phyloP scores from a whole-genome alignment of 2,329 filamentous ascomycete species.

The Colletotrichum tamarilloi region DNA sequence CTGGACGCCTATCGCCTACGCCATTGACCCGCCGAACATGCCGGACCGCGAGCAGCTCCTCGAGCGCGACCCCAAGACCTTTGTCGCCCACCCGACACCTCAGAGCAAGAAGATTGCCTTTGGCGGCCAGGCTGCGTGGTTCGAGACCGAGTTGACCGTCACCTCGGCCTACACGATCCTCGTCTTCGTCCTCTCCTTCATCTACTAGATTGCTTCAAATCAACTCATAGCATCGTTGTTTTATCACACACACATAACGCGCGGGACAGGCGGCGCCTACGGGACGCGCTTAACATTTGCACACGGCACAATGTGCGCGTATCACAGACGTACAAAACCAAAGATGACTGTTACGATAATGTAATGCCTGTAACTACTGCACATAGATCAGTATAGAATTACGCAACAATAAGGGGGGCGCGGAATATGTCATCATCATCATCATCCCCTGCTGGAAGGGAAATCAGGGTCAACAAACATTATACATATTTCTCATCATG shows the following conservation, averaged over 20 bases:
- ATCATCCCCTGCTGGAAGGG: conserved; percentile 18
- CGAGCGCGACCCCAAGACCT: conserved; percentile 64
- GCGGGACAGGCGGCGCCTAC: conserved; percentile 17
- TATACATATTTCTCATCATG: background rate
- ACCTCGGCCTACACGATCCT: conserved; percentile 61
- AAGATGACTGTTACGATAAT: conserved; percentile 36
- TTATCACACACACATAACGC: conserved; percentile 9
- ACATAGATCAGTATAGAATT: conserved; percentile 35
- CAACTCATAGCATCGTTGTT: background rate
- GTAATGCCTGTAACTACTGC: conserved; percentile 35
- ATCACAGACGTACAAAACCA: conserved; percentile 19
- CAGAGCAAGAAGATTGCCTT: conserved; percentile 66
- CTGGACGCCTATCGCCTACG: conserved; percentile 70
- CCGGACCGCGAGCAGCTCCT: conserved; percentile 69
- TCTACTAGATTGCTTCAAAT: conserved; percentile 38
- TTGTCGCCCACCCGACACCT: conserved; percentile 62
- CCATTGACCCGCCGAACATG: conserved; percentile 68
- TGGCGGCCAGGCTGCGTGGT: conserved; percentile 64
- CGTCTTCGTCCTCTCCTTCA: conserved; percentile 58
- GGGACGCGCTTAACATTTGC: conserved; percentile 7
- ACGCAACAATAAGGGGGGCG: conserved; percentile 6
- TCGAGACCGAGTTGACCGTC: conserved; percentile 65
- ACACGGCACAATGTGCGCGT: conserved; percentile 1
- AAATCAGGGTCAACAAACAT: background rate
- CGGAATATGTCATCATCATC: background rate